Evolutionary conservation across 352 stramenopile species (phyloP).

Genomic region (Globisporangium carolinianum): DNA sequence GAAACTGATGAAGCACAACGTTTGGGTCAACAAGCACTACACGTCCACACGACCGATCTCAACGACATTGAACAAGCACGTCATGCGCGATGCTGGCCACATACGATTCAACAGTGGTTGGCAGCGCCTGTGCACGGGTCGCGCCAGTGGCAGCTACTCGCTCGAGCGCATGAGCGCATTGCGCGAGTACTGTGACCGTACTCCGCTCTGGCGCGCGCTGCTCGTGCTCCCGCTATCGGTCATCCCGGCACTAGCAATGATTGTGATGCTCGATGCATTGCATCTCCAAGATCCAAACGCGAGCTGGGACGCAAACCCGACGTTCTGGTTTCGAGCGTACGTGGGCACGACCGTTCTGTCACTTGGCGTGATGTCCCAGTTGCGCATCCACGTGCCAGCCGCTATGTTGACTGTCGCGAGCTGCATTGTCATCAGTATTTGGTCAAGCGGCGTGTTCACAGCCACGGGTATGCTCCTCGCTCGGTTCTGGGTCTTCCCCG

Average conservation of each 20-base stretch:
- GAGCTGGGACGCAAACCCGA: constrained; percentile 1
- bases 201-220: constrained; percentile 1
- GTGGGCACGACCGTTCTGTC: not conserved
- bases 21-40: not conserved
- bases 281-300: constrained; percentile 8
- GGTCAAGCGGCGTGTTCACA: not conserved
- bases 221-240: constrained; percentile 3
- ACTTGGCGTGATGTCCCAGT: constrained; percentile 1
- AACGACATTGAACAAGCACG: no score
- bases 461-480: not conserved
- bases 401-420: not conserved
- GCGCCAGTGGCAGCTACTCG: constrained; percentile 15
- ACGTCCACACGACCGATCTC: no score
- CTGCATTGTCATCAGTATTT: not conserved
- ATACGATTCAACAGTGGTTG: not conserved
- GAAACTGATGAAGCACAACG: not conserved
- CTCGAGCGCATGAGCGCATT: constrained; percentile 18
- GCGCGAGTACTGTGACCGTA: constrained; percentile 12
- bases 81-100: not conserved
- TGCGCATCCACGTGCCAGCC: not conserved
- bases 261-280: constrained; percentile 8
- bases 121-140: not conserved
- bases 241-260: constrained; percentile 5
- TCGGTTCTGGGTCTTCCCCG: constrained; percentile 6
- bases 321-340: constrained; percentile 2